Evolutionary conservation across 2,329 filamentous ascomycete species (phyloP).

Genomic region (Zymoseptoria tritici): DNA sequence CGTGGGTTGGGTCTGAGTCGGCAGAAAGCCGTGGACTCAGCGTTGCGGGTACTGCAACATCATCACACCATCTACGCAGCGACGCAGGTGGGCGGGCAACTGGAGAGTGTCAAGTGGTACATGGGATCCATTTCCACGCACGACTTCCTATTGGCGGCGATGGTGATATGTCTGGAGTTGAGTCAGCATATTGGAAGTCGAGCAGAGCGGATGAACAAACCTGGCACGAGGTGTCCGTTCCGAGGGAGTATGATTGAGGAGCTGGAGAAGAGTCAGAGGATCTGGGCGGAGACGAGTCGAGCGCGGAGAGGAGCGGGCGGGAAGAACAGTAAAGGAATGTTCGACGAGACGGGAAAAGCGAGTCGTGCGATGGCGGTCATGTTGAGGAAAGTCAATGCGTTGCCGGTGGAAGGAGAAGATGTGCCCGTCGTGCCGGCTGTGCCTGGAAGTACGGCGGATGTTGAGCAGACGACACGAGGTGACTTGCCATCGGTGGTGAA

Average conservation of each 20-base stretch:
- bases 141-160: constrained; percentile 44
- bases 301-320: constrained; percentile 1
- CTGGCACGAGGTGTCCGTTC: constrained; percentile 17
- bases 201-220: constrained; percentile 7
- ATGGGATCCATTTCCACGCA: constrained; percentile 40
- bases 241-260: constrained; percentile 25
- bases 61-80: constrained; percentile 46
- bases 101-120: constrained; percentile 41
- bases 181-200: constrained; percentile 21
- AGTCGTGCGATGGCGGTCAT: constrained; percentile 27
- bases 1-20: constrained; percentile 27
- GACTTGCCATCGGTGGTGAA: not conserved
- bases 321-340: not conserved
- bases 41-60: constrained; percentile 42
- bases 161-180: constrained; percentile 42
- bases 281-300: constrained; percentile 21
- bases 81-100: constrained; percentile 36
- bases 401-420: not conserved
- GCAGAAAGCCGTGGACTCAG: constrained; percentile 41
- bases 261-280: constrained; percentile 27
- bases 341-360: constrained; percentile 26
- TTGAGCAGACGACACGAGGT: not conserved
- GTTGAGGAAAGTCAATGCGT: constrained; percentile 25
- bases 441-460: too few species aligned
- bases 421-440: constrained; percentile 1